phyloP scores from a whole-genome alignment of 805 yeast genomes.

The Ogataea allantospora region DNA sequence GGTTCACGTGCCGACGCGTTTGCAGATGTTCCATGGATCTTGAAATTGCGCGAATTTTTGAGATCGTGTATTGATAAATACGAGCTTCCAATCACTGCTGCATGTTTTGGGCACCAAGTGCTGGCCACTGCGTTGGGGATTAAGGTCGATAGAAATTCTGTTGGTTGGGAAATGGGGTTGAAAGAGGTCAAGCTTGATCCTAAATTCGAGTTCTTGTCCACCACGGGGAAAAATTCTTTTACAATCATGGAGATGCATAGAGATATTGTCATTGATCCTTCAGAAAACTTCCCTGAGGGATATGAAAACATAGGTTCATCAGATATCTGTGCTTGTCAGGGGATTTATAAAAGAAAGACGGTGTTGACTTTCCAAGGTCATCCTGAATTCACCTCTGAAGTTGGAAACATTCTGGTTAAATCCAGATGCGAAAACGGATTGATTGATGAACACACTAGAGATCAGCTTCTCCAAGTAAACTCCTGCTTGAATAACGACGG shows the following conservation, averaged over 20 bases:
- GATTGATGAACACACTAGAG: conserved; percentile 7
- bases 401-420: conserved; percentile 20
- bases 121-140: conserved; percentile 65
- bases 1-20: conserved; percentile 55
- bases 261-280: conserved; percentile 38
- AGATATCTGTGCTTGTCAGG: conserved; percentile 60
- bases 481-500: conserved; percentile 10
- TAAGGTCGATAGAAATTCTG: conserved; percentile 51
- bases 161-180: conserved; percentile 77
- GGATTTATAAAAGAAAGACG: conserved; percentile 51
- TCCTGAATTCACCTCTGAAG: conserved; percentile 66
- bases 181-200: conserved; percentile 46
- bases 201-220: conserved; percentile 19
- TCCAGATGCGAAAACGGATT: conserved; percentile 7
- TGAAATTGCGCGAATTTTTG: conserved; percentile 38
- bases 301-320: conserved; percentile 51
- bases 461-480: conserved; percentile 6
- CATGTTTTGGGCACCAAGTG: conserved; percentile 92
- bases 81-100: conserved; percentile 56
- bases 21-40: conserved; percentile 42
- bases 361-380: conserved; percentile 83
- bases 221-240: conserved; percentile 25
- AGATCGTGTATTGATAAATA: conserved; percentile 15
- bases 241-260: conserved; percentile 56
- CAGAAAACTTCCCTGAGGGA: conserved; percentile 32